These are phyloP conservation scores for Epichloe gansuensis DNA, from an alignment of 2,329 filamentous ascomycete genomes.

Conservation along the genomic window DNA sequence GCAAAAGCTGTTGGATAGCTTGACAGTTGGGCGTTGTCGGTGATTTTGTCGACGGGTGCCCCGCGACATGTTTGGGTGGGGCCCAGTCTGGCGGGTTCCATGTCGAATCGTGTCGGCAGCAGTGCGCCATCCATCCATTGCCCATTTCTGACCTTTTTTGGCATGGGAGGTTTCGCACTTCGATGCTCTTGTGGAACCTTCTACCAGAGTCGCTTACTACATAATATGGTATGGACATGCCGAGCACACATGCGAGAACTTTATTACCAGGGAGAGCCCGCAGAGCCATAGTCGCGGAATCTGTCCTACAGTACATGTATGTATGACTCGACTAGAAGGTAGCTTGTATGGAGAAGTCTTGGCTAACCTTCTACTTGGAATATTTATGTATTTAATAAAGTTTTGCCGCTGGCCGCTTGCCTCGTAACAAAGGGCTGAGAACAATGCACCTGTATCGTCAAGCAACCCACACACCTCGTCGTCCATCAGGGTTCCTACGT, in stretches of 20 bases:
- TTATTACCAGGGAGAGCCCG: too few relatives aligned
- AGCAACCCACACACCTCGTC: background rate
- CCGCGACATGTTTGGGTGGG: too few relatives aligned
- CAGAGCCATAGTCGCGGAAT: too few relatives aligned
- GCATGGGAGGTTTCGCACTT: background rate
- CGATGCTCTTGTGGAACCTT: slow-evolving; percentile 5
- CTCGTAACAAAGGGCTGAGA: background rate
- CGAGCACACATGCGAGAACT: background rate
- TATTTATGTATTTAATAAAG: background rate
- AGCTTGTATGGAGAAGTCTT: background rate
- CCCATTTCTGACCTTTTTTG: too few relatives aligned
- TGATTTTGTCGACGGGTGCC: background rate
- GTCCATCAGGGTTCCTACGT: background rate
- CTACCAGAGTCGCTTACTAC: background rate
- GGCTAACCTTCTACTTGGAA: background rate
- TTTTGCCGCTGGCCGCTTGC: background rate
- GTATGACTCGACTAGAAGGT: too few relatives aligned
- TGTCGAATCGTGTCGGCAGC: background rate
- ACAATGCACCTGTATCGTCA: background rate
- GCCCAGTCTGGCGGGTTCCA: background rate
- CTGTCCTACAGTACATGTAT: too few relatives aligned
- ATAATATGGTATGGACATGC: too few relatives aligned
- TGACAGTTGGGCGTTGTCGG: background rate
- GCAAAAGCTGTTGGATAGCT: background rate
- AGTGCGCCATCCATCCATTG: too few relatives aligned